Evolutionary conservation across 2,329 filamentous ascomycete genomes (phyloP).

Genomic region (Drechslera avenae): DNA sequence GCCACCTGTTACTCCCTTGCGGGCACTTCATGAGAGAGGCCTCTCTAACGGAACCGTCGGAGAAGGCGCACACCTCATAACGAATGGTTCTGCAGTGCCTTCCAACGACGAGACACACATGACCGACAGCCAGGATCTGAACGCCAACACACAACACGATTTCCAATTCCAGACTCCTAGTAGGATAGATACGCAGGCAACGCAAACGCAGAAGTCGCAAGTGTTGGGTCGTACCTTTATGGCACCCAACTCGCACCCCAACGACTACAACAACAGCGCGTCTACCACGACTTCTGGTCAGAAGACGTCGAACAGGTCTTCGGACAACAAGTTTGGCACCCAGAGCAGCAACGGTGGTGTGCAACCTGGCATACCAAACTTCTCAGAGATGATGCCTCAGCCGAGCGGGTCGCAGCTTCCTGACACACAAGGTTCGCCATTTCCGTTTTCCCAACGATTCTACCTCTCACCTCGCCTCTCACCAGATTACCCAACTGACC

Average conservation of each 20-base stretch:
- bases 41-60: constrained; percentile 63
- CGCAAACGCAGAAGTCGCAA: constrained; percentile 64
- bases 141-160: constrained; percentile 38
- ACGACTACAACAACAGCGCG: constrained; percentile 79
- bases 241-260: constrained; percentile 61
- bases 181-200: constrained; percentile 45
- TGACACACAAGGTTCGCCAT: constrained; percentile 64
- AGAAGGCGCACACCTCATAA: constrained; percentile 38
- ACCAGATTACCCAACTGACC: constrained; percentile 22
- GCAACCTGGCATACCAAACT: constrained; percentile 59
- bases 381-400: constrained; percentile 57
- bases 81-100: constrained; percentile 51
- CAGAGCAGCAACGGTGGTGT: constrained; percentile 71
- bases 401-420: constrained; percentile 64
- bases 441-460: constrained; percentile 23
- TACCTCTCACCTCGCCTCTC: constrained; percentile 14
- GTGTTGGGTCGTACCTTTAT: constrained; percentile 66
- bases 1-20: constrained; percentile 52
- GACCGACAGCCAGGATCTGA: constrained; percentile 50
- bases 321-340: constrained; percentile 73
- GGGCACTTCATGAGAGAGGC: constrained; percentile 54
- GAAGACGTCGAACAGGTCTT: constrained; percentile 74
- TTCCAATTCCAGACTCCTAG: constrained; percentile 42
- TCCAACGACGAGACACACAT: constrained; percentile 54
- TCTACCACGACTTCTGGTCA: constrained; percentile 86